Evolutionary conservation across 768 basidiomycete species (phyloP).

Genomic region (Suillus paluster): DNA sequence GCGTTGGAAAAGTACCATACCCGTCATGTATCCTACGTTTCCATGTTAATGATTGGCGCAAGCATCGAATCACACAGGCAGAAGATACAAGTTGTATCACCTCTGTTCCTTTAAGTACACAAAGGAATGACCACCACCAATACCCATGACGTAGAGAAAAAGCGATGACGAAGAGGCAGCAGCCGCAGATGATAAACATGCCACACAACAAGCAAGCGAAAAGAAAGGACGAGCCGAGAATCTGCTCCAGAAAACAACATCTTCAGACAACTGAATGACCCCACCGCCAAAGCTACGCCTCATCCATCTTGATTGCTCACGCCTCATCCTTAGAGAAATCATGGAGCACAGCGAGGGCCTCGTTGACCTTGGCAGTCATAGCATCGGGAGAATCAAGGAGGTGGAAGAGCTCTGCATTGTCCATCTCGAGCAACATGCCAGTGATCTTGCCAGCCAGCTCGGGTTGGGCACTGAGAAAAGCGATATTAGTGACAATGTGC

Average conservation of each 20-base stretch:
- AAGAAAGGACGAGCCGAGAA: conserved; percentile 54
- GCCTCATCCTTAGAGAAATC: conserved; percentile 68
- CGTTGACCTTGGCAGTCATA: conserved; percentile 87
- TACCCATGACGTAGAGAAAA: conserved; percentile 43
- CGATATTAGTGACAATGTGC: conserved; percentile 17
- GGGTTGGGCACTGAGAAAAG: conserved; percentile 66
- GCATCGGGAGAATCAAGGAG: conserved; percentile 83
- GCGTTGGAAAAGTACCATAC: conserved; percentile 32
- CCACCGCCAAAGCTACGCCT: neutral
- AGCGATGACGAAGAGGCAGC: conserved; percentile 43
- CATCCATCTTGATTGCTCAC: conserved; percentile 7
- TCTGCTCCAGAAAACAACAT: conserved; percentile 40
- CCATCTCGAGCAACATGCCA: conserved; percentile 99
- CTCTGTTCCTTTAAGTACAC: conserved; percentile 60
- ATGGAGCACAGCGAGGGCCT: conserved; percentile 87
- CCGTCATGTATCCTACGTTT: conserved; percentile 32
- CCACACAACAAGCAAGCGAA: conserved; percentile 43
- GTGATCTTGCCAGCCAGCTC: conserved; percentile 98
- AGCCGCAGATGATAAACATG: conserved; percentile 41
- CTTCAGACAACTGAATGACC: conserved; percentile 13
- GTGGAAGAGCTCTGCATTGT: conserved; percentile 89
- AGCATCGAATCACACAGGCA: conserved; percentile 21
- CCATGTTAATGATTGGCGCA: conserved; percentile 49
- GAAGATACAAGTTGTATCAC: conserved; percentile 56
- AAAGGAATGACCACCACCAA: conserved; percentile 59